These are phyloP conservation scores for Prunella vulgaris DNA, from an alignment of 257 asterid genomes.

Conservation along the genomic window DNA sequence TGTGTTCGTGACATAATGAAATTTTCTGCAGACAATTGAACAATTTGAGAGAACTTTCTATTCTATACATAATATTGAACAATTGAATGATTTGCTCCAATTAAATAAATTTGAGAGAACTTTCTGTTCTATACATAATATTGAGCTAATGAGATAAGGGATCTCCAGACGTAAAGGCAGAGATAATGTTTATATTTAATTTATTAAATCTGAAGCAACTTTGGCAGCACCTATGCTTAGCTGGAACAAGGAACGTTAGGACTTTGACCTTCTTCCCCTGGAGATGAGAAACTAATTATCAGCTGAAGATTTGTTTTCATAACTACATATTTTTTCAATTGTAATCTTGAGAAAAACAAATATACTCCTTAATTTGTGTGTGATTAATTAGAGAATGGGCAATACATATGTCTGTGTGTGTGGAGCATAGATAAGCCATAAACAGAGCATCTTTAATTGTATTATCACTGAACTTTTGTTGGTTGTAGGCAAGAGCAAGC, in stretches of 20 bases:
- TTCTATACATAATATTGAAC: too few relatives aligned
- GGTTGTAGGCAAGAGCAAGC: background rate
- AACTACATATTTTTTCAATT: background rate
- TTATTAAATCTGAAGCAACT: background rate
- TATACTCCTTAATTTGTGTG: background rate
- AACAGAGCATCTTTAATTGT: background rate
- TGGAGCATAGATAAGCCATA: too few relatives aligned
- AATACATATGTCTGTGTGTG: background rate
- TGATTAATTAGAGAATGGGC: background rate
- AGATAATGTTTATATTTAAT: background rate
- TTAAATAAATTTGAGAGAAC: too few relatives aligned
- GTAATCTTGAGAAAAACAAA: background rate
- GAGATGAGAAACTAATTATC: conserved; percentile 13
- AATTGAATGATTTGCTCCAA: too few relatives aligned
- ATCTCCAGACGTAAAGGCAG: too few relatives aligned
- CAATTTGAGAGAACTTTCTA: too few relatives aligned
- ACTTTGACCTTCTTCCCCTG: conserved; percentile 96
- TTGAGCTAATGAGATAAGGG: too few relatives aligned
- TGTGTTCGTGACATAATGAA: too few relatives aligned
- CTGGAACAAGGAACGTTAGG: conserved; percentile 98
- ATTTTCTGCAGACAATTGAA: too few relatives aligned
- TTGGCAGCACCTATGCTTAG: conserved; percentile 47
- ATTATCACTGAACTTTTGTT: background rate
- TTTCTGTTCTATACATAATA: too few relatives aligned
- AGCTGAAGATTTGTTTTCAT: background rate